Conservation (phyloP, 371 early-diverging fungal genomes). For the Mucor mucedo region DNA sequence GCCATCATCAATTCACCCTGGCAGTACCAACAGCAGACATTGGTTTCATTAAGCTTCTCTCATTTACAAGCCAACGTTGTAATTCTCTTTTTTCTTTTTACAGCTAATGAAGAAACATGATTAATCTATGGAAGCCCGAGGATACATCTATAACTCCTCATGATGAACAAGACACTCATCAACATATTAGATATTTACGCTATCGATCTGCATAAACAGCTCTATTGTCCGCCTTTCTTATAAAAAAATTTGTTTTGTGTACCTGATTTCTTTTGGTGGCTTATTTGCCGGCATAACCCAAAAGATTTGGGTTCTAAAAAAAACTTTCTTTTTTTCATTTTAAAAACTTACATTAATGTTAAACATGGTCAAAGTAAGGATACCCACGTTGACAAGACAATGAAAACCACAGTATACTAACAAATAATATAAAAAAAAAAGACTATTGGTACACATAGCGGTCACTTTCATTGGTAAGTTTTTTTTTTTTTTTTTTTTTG, state of each 20-base stretch:
- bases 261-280: background rate
- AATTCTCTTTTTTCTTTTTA: too few species aligned
- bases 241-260: too few species aligned
- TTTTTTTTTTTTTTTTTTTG: background rate
- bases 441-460: constrained; percentile 87
- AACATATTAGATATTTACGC: too few species aligned
- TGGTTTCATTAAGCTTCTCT: too few species aligned
- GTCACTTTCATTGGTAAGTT: constrained; percentile 82
- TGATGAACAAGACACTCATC: too few species aligned
- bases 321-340: background rate
- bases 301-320: background rate
- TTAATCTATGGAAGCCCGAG: too few species aligned
- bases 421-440: background rate
- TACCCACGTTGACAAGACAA: background rate
- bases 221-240: background rate
- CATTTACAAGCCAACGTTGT: too few species aligned
- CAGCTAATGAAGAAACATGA: too few species aligned
- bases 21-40: too few species aligned
- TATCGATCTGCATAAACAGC: too few species aligned
- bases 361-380: constrained; percentile 31
- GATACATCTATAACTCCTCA: too few species aligned
- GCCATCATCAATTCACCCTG: too few species aligned
- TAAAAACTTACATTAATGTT: constrained; percentile 25
- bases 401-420: background rate
- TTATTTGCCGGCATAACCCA: background rate